Evolutionary conservation across 208 protist genomes (phyloP), one percentile per base, ranked within the genome.

Genomic region (Novymonas esmeraldas): DNA sequence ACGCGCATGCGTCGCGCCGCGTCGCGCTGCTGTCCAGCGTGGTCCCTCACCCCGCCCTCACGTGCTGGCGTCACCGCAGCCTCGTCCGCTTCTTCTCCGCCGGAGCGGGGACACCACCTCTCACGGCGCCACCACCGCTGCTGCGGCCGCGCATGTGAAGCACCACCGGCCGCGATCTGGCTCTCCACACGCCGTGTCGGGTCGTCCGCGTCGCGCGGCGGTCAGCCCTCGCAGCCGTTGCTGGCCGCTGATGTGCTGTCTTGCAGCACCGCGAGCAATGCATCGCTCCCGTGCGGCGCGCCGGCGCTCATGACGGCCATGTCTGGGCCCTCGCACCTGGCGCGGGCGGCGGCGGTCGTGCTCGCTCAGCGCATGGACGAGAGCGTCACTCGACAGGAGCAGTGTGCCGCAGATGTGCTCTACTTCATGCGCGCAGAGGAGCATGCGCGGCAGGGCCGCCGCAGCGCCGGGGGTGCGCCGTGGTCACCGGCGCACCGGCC

Each of bases 351-450:
- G 7, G 70, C 70, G 11, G 70, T 54, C 3, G 36, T 60, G 56
- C 70, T 76, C 3, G 38, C 50, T 13, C n/a, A 18, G 34, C 70
- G 70, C 9, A 18, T 56, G 18, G 33, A 46, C 26, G 70, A 64
- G 16, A 76, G 70, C 33, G 70, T 65, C 13, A 11, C 64, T 46
- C 62, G 42, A 24, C 70, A 76, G 28, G 62, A 76, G 14, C 9
- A 41, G 18, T 63, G 62, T 22, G 70, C 62, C n/a, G 33, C 61
- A 3, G 70, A 76, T 29, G 31, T 76, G 28, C 46, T 65, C 13
- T 76, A 76, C 33, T 76, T 76, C 26, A 65, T 76, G 61, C 28
- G 46, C 18, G 56, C 70, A 3, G 70, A 76, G 56, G 9, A 13
- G 28, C 41, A 39, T 31, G 54, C 56, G 20, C 29, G 38, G 3